Percentiles rank a stretch among this genome's conserved stretches.
These are phyloP conservation scores for Ochromonas danica DNA, from an alignment of 108 stramenopile species.

Conservation along the genomic window DNA sequence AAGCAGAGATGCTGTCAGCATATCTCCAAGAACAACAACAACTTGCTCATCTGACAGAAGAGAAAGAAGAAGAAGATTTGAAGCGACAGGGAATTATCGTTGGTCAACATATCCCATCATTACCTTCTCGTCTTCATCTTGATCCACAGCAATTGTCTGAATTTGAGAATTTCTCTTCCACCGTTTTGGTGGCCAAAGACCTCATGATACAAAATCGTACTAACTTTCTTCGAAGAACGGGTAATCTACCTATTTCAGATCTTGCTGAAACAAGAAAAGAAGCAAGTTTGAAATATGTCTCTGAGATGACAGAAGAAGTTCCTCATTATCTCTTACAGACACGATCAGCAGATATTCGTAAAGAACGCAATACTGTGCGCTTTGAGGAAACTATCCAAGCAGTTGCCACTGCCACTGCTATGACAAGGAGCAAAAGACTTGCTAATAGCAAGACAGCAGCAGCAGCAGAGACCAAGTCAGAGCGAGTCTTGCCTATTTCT, in stretches of 20 bases:
- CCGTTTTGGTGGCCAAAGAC: constrained; percentile 3
- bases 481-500: neutral
- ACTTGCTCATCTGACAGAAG: neutral
- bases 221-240: constrained; percentile 10
- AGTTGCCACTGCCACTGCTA: neutral
- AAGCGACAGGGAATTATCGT: constrained; percentile 24
- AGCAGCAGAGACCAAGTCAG: neutral
- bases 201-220: neutral
- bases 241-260: constrained; percentile 35
- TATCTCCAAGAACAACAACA: constrained; percentile 21
- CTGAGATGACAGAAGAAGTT: neutral
- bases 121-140: neutral
- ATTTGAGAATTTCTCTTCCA: neutral
- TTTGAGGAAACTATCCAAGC: constrained; percentile 11
- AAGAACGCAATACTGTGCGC: constrained; percentile 4
- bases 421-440: no score
- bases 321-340: constrained; percentile 6
- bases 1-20: constrained; percentile 9
- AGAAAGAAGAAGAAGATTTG: constrained; percentile 29
- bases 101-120: constrained; percentile 36
- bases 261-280: neutral
- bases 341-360: neutral
- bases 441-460: neutral
- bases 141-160: neutral
- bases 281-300: neutral